Conservation (phyloP, 129 eudicot genomes). For the Apium graveolens region DNA sequence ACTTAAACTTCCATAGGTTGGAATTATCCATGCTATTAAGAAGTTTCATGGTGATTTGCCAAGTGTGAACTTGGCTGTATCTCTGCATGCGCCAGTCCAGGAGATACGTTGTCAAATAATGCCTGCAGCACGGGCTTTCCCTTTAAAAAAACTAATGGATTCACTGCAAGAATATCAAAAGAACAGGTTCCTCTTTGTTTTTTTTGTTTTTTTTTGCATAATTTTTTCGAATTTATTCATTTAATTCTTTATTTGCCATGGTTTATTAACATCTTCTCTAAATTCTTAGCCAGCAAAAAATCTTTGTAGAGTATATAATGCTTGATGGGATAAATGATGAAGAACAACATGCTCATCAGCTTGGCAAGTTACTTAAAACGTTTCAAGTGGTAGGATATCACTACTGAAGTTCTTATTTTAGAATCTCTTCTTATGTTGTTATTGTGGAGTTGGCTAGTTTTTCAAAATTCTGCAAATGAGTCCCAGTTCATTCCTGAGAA, state of each 20-base stretch:
- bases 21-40: slow-evolving; percentile 81
- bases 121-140: slow-evolving; percentile 99
- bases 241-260: background rate
- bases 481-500: background rate
- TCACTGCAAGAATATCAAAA: slow-evolving; percentile 68
- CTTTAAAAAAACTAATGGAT: slow-evolving; percentile 84
- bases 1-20: slow-evolving; percentile 48
- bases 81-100: slow-evolving; percentile 97
- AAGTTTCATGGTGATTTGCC: slow-evolving; percentile 84
- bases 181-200: slow-evolving; percentile 39
- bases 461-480: background rate
- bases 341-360: slow-evolving; percentile 94
- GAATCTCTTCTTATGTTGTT: background rate
- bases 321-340: slow-evolving; percentile 95
- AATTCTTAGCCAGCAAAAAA: slow-evolving; percentile 73
- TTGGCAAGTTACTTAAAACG: slow-evolving; percentile 75
- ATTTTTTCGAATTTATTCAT: background rate
- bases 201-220: background rate
- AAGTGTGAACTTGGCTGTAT: slow-evolving; percentile 78
- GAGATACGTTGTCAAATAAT: slow-evolving; percentile 90
- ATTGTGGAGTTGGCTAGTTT: background rate
- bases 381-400: slow-evolving; percentile 71
- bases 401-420: slow-evolving; percentile 2
- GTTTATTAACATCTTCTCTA: slow-evolving; percentile 21
- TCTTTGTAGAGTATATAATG: slow-evolving; percentile 94